Conservation (phyloP, 768 basidiomycete genomes). For the Pulveroboletus frians region DNA sequence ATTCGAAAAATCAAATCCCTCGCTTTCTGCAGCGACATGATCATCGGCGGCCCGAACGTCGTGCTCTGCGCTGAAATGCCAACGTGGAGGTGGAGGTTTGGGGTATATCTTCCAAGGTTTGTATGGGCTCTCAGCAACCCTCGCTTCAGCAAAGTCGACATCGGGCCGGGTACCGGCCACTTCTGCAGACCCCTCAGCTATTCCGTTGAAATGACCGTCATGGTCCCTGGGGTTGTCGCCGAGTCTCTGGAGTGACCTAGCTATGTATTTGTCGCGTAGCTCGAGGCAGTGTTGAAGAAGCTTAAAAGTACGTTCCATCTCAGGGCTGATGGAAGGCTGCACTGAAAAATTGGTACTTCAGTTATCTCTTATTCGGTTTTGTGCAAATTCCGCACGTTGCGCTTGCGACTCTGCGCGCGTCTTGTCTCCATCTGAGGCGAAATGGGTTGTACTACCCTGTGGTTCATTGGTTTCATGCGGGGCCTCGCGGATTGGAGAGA, state of each 20-base stretch:
- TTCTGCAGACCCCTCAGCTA: conserved; percentile 57
- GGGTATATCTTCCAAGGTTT: conserved; percentile 88
- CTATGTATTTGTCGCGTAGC: conserved; percentile 93
- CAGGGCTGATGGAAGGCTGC: conserved; percentile 31
- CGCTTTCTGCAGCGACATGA: conserved; percentile 22
- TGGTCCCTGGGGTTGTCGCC: conserved; percentile 94
- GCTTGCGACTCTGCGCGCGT: conserved; percentile 27
- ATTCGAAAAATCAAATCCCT: conserved; percentile 66
- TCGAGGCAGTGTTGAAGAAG: conserved; percentile 81
- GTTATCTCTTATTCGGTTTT: neutral
- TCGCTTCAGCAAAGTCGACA: conserved; percentile 33
- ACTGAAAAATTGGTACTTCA: conserved; percentile 13
- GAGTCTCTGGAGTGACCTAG: conserved; percentile 79
- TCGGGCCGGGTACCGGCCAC: conserved; percentile 68
- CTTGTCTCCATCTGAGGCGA: conserved; percentile 36
- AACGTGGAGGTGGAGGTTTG: conserved; percentile 88
- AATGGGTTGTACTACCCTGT: conserved; percentile 11
- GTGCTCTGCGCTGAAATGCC: conserved; percentile 73
- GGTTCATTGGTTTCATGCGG: conserved; percentile 19
- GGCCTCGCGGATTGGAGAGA: conserved; percentile 32
- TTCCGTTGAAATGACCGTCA: conserved; percentile 70
- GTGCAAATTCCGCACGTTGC: conserved; percentile 24
- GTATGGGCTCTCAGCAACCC: conserved; percentile 30
- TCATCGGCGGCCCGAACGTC: conserved; percentile 41
- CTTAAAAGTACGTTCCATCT: conserved; percentile 55